Percentiles rank a stretch among this genome's conserved stretches.
Evolutionary conservation across 2,329 filamentous ascomycete genomes (phyloP).

Genomic region (Coniochaeta sp.): DNA sequence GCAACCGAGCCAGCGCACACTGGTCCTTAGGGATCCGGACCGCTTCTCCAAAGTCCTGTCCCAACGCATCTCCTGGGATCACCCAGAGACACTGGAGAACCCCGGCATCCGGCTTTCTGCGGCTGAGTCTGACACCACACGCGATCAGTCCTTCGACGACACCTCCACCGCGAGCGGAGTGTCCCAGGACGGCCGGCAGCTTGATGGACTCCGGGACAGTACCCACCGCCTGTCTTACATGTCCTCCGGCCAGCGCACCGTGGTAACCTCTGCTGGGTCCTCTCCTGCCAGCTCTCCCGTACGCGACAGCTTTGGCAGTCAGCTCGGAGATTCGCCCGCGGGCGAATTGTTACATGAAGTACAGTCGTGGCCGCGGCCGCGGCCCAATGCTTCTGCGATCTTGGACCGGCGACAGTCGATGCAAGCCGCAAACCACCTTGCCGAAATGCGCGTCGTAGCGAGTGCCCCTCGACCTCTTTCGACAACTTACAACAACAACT

Average conservation of each 20-base stretch:
- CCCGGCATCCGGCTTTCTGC: conserved; percentile 19
- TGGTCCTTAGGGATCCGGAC: conserved; percentile 40
- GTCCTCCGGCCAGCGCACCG: conserved; percentile 54
- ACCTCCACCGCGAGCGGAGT: conserved; percentile 50
- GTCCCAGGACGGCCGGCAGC: conserved; percentile 51
- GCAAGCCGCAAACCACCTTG: conserved; percentile 35
- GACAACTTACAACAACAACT: conserved; percentile 12
- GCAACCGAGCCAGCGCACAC: conserved; percentile 36
- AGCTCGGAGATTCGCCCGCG: conserved; percentile 33
- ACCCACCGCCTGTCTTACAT: conserved; percentile 50
- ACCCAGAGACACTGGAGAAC: conserved; percentile 8
- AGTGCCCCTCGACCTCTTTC: conserved; percentile 19
- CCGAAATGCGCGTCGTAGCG: conserved; percentile 28
- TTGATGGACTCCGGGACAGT: conserved; percentile 51
- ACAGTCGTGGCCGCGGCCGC: conserved; percentile 24
- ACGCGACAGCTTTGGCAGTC: conserved; percentile 40
- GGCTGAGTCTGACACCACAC: conserved; percentile 19
- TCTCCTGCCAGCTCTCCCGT: conserved; percentile 52
- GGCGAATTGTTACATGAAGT: conserved; percentile 20
- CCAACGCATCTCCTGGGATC: conserved; percentile 27
- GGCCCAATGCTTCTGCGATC: conserved; percentile 47
- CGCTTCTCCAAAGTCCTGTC: conserved; percentile 33
- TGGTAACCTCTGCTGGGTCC: conserved; percentile 50
- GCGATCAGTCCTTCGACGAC: conserved; percentile 41
- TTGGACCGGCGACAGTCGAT: conserved; percentile 43